These are phyloP conservation scores for Aspergillus taichungensis DNA, from an alignment of 495 filamentous ascomycete genomes.

Conservation along the genomic window DNA sequence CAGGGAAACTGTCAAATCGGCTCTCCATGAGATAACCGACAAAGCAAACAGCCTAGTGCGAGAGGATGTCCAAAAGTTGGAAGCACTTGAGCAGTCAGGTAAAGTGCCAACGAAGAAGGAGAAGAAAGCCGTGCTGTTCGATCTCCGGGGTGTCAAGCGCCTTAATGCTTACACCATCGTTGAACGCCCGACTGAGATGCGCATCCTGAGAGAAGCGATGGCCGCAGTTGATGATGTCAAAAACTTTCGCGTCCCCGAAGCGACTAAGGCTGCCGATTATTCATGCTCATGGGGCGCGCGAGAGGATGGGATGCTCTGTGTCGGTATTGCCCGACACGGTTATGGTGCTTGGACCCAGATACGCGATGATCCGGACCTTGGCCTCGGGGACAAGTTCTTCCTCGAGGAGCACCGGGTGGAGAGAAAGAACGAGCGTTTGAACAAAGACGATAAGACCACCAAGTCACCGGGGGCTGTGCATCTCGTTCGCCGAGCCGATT, in stretches of 20 bases:
- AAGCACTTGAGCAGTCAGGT: constrained; percentile 52
- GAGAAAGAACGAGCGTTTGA: constrained; percentile 83
- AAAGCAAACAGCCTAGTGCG: constrained; percentile 59
- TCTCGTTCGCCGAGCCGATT: constrained; percentile 88
- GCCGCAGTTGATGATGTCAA: constrained; percentile 51
- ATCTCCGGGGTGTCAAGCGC: constrained; percentile 82
- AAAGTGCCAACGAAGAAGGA: constrained; percentile 90
- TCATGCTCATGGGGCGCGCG: constrained; percentile 80
- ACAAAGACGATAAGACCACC: constrained; percentile 62
- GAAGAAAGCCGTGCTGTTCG: constrained; percentile 90
- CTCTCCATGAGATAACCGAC: constrained; percentile 63
- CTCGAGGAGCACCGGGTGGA: constrained; percentile 96
- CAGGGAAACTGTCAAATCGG: constrained; percentile 59
- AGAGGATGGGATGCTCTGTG: constrained; percentile 94
- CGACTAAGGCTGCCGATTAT: constrained; percentile 79
- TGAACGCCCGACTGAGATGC: constrained; percentile 81
- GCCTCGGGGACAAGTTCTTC: constrained; percentile 87
- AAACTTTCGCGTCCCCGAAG: constrained; percentile 82
- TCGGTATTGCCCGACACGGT: constrained; percentile 86
- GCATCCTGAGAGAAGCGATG: constrained; percentile 67
- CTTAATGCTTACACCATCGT: constrained; percentile 92
- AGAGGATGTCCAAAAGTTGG: constrained; percentile 54
- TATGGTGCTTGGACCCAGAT: constrained; percentile 93
- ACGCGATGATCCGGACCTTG: constrained; percentile 81
- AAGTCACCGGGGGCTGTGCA: constrained; percentile 95